Evolutionary conservation across 352 stramenopile genomes (phyloP), one percentile per base, ranked within the genome.

Genomic region (Phytophthora fragariaefolia): DNA sequence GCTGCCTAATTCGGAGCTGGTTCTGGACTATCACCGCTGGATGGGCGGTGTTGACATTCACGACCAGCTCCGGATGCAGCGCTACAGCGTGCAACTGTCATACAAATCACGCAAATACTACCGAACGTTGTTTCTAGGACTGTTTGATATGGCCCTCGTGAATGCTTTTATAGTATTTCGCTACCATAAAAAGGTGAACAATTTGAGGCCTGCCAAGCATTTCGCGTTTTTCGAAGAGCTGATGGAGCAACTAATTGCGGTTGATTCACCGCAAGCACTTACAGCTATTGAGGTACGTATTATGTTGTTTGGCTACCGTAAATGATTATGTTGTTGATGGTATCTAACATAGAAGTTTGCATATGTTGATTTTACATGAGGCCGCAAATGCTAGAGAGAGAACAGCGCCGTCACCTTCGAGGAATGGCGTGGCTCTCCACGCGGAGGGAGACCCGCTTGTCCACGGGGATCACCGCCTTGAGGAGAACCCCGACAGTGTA

Each of bases 111-210:
- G 30, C 9, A 66, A 60, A 17, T 60, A 60, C 30, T 56, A 67
- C 30, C 42, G 43, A 17, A 60, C 59, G 2, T 28, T 67, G 8
- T 56, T 67, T 22, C 17, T 55, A 6, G 59, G 59, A 1, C 42
- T 56, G 4, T 20, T 66, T 3, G 48, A 59, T 18, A 66, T 59
- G 58, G 48, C 40, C 7, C 30, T 54, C 2, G 48, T 57, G 27
- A 60, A 67, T 30, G 22, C 42, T 1, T 60, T 67, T 18, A 67
- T 67, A 24, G 28, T 67, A 7, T 46, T 45, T 18, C 50, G 50
- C 6, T 27, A 67, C 34, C 3, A 67, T 10, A 9, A 26, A n/a
- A 58, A 48, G 1, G 27, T 60, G 17, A 55, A 49, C 26, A 56
- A 60, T 5, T 18, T 56, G 17, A 32, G 22, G 1, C 50, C 42